phyloP scores from a whole-genome alignment of 1,284 basidiomycete genomes.

The Pterulicium gracile region DNA sequence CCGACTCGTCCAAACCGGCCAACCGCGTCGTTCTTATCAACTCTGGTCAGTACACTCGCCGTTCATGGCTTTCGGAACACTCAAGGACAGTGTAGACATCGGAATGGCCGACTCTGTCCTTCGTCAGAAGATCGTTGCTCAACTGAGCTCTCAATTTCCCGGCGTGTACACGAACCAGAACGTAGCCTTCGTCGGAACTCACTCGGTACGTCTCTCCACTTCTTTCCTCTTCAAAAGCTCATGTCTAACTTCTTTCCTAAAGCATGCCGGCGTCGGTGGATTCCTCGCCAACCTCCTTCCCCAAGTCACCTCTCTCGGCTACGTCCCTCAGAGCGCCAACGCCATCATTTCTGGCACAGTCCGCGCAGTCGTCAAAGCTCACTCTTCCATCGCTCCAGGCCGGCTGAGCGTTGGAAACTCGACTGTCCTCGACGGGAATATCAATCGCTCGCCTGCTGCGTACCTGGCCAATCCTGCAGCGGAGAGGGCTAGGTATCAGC shows the following conservation, averaged over 20 bases:
- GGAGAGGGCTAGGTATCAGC: constrained; percentile 55
- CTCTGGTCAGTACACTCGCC: constrained; percentile 33
- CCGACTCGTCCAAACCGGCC: constrained; percentile 40
- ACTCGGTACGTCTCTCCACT: constrained; percentile 25
- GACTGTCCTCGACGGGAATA: constrained; percentile 56
- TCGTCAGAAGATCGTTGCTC: constrained; percentile 55
- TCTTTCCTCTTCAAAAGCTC: neutral
- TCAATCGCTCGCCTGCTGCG: constrained; percentile 64
- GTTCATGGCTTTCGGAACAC: constrained; percentile 1
- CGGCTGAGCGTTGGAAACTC: constrained; percentile 57
- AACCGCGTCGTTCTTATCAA: constrained; percentile 70
- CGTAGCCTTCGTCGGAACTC: constrained; percentile 70
- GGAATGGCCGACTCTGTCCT: constrained; percentile 75
- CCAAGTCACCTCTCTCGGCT: constrained; percentile 66
- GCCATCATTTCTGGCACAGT: constrained; percentile 66
- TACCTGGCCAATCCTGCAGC: constrained; percentile 62
- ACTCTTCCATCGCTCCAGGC: constrained; percentile 49
- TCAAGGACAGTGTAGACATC: constrained; percentile 50
- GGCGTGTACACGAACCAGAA: constrained; percentile 62
- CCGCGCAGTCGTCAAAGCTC: constrained; percentile 57
- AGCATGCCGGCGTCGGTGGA: constrained; percentile 71
- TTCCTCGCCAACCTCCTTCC: constrained; percentile 72
- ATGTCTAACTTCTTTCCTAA: neutral
- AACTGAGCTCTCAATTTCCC: constrained; percentile 44
- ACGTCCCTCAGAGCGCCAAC: constrained; percentile 56